These are phyloP conservation scores for Dioscorea dumetorum DNA, from an alignment of 106 monocot genomes.

Conservation along the genomic window DNA sequence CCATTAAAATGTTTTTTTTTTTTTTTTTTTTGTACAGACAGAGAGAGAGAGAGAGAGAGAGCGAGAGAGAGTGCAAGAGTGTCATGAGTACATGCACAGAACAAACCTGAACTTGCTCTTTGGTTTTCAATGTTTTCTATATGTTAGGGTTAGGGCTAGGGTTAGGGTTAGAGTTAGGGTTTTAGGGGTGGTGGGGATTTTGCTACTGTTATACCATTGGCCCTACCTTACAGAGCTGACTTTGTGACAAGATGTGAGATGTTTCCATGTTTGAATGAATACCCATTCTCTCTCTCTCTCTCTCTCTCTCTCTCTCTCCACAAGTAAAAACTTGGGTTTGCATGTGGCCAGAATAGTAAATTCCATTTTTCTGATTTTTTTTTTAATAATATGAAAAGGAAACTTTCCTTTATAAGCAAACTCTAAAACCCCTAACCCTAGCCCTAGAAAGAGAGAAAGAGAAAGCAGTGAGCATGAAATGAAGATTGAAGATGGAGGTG, in stretches of 20 bases:
- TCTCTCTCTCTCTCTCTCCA: too few species aligned
- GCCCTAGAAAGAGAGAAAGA: background rate
- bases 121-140: background rate
- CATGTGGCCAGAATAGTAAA: too few species aligned
- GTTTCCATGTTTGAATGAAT: background rate
- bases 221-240: slow-evolving; percentile 1
- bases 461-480: background rate
- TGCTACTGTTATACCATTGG: background rate
- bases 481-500: too few species aligned
- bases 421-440: too few species aligned
- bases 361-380: too few species aligned
- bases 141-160: background rate
- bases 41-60: slow-evolving; percentile 2
- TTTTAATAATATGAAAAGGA: too few species aligned
- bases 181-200: background rate
- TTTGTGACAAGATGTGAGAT: background rate
- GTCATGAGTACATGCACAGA: background rate
- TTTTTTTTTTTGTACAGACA: background rate
- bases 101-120: background rate
- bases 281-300: too few species aligned
- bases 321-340: too few species aligned
- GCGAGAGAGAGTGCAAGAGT: background rate
- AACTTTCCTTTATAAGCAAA: too few species aligned
- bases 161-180: too few species aligned
- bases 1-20: too few species aligned